phyloP scores from a whole-genome alignment of 2,329 filamentous ascomycete species.

The Lecanicillium sp. region DNA sequence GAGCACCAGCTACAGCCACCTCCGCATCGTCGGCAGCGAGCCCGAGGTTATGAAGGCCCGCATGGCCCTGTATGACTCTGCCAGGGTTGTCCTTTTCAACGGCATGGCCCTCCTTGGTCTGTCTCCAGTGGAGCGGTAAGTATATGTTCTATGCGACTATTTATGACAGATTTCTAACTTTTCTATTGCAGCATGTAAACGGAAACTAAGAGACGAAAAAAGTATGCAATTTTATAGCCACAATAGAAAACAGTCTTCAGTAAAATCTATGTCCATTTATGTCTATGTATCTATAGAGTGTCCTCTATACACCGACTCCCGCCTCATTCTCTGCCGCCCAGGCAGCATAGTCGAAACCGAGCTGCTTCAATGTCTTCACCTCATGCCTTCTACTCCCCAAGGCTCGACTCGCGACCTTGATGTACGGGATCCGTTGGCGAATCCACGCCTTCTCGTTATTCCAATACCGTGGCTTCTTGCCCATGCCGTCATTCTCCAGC shows the following conservation, averaged over 20 bases:
- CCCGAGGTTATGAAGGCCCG: conserved; percentile 57
- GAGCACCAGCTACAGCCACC: conserved; percentile 73
- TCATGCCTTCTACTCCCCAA: conserved; percentile 26
- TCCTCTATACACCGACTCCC: conserved; percentile 1
- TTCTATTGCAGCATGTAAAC: conserved; percentile 6
- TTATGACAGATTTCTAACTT: background rate
- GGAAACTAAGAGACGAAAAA: background rate
- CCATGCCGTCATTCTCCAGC: conserved; percentile 27
- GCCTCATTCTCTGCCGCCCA: conserved; percentile 17
- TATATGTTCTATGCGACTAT: conserved; percentile 1
- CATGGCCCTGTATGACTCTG: conserved; percentile 70
- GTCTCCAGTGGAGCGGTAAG: conserved; percentile 58
- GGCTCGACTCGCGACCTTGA: conserved; percentile 30
- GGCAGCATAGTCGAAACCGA: conserved; percentile 29
- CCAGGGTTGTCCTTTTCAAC: conserved; percentile 69
- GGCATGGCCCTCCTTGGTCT: conserved; percentile 78
- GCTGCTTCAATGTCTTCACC: conserved; percentile 25
- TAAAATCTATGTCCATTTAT: background rate
- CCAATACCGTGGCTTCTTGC: conserved; percentile 32
- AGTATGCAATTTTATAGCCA: no score
- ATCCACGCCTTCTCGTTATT: conserved; percentile 30
- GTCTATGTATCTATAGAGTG: background rate
- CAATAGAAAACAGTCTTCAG: no score
- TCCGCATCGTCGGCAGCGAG: conserved; percentile 76
- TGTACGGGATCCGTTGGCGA: conserved; percentile 30